These are phyloP conservation scores for Saccharum officinarum DNA, from an alignment of 176 grass and related monocot genomes.

Conservation along the genomic window DNA sequence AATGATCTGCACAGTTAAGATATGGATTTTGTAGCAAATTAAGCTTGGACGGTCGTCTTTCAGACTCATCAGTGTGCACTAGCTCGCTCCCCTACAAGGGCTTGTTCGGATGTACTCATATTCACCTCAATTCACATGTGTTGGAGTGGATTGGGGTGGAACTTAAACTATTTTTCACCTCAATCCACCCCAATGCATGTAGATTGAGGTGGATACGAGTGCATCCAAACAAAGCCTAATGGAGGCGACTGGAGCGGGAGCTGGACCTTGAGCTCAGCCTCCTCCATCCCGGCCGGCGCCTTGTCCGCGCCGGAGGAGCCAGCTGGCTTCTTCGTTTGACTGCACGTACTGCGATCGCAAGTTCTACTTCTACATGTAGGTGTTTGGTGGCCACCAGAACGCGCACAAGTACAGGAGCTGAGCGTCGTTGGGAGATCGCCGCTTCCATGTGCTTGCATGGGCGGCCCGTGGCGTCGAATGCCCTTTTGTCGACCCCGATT, in stretches of 20 bases:
- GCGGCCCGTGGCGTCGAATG: background rate
- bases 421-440: constrained; percentile 24
- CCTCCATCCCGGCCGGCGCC: background rate
- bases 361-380: constrained; percentile 38
- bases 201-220: no score
- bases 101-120: no score
- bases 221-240: no score
- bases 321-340: constrained; percentile 41
- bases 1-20: no score
- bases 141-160: no score
- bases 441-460: background rate
- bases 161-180: no score
- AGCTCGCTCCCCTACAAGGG: background rate
- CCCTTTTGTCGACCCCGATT: background rate
- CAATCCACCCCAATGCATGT: no score
- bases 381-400: constrained; percentile 71
- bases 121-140: no score
- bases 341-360: constrained; percentile 66
- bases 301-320: constrained; percentile 13
- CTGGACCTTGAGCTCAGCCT: constrained; percentile 40
- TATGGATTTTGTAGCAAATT: background rate
- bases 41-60: background rate
- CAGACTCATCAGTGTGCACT: no score
- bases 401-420: constrained; percentile 62
- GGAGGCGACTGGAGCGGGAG: background rate